These are phyloP conservation scores for Pseudocercospora vitis DNA, from an alignment of 2,329 filamentous ascomycete genomes.

Conservation along the genomic window DNA sequence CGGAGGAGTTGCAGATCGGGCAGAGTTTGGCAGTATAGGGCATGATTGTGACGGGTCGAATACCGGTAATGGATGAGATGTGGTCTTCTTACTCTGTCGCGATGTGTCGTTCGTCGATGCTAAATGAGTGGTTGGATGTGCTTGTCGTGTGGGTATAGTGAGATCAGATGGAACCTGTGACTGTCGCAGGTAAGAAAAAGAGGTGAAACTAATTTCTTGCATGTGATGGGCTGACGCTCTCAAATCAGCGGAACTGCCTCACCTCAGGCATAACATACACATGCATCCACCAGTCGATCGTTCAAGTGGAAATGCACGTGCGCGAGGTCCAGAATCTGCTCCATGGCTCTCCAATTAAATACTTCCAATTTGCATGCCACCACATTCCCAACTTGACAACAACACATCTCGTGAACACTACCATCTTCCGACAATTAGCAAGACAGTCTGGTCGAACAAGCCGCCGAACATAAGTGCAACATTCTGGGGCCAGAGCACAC, in stretches of 20 bases:
- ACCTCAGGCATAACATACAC: background rate
- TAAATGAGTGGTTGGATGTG: background rate
- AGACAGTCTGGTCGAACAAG: no score
- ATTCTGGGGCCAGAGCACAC: no score
- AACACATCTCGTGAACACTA: no score
- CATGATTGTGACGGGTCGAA: background rate
- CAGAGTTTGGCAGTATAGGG: background rate
- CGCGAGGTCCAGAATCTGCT: no score
- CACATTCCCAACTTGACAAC: no score
- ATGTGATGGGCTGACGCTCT: background rate
- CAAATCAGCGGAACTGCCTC: background rate
- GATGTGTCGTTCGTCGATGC: no score
- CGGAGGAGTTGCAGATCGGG: conserved; percentile 9
- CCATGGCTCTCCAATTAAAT: no score
- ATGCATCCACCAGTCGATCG: no score
- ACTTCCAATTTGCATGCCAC: no score
- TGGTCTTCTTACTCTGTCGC: no score
- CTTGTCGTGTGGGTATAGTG: background rate
- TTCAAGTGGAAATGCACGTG: background rate
- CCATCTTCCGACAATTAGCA: no score
- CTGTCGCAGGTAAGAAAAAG: background rate
- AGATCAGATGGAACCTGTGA: background rate
- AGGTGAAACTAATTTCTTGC: background rate
- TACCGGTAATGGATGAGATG: background rate
- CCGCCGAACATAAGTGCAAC: no score